Evolutionary conservation across 768 basidiomycete species (phyloP).

Genomic region (Suillus fuscotomentosus): DNA sequence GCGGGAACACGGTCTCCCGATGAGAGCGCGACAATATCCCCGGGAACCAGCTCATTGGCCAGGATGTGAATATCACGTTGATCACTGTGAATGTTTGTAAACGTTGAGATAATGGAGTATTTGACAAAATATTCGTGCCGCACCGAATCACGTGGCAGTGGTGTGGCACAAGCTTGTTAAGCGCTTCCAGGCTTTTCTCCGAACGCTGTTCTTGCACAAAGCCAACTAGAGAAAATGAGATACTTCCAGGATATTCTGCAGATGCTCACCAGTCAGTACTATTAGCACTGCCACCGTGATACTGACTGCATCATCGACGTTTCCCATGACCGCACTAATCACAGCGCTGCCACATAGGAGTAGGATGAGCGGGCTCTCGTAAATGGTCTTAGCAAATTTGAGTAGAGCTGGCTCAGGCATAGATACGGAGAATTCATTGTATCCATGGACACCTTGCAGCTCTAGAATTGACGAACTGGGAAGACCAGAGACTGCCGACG

Average conservation of each 20-base stretch:
- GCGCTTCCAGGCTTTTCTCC: slow-evolving; percentile 89
- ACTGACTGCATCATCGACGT: slow-evolving; percentile 90
- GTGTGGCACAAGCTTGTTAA: slow-evolving; percentile 96
- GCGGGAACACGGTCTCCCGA: slow-evolving; percentile 95
- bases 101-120: background rate
- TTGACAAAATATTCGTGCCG: slow-evolving; percentile 4
- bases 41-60: slow-evolving; percentile 95
- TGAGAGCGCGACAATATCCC: slow-evolving; percentile 85
- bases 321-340: slow-evolving; percentile 92
- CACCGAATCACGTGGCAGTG: slow-evolving; percentile 87
- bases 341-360: slow-evolving; percentile 87
- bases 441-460: slow-evolving; percentile 71
- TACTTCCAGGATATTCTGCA: background rate
- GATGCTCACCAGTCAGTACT: slow-evolving; percentile 80
- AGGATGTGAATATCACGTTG: slow-evolving; percentile 75
- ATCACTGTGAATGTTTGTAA: slow-evolving; percentile 22
- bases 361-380: slow-evolving; percentile 91
- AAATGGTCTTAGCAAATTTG: slow-evolving; percentile 94
- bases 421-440: slow-evolving; percentile 91
- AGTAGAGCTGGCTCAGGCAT: slow-evolving; percentile 76
- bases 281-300: slow-evolving; percentile 91
- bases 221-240: slow-evolving; percentile 53
- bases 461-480: slow-evolving; percentile 57
- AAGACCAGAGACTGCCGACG: slow-evolving; percentile 62
- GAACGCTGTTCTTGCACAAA: slow-evolving; percentile 96